These are phyloP conservation scores for Cyberlindnera xishuangbannaensis DNA, from an alignment of 805 yeast genomes.

Conservation along the genomic window DNA sequence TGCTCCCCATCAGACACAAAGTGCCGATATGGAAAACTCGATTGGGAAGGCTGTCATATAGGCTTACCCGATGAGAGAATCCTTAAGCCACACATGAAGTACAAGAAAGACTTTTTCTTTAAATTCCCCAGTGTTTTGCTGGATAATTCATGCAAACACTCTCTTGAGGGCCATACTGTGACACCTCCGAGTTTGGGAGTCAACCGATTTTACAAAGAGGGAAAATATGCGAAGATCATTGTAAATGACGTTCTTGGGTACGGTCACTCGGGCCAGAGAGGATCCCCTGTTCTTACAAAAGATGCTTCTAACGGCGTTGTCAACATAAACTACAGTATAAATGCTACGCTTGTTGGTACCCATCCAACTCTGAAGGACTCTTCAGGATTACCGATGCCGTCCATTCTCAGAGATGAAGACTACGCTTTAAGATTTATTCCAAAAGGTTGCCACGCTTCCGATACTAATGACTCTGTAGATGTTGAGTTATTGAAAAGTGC, in stretches of 20 bases:
- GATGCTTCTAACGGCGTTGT: slow-evolving; percentile 42
- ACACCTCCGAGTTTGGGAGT: slow-evolving; percentile 38
- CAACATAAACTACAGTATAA: slow-evolving; percentile 48
- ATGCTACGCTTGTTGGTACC: slow-evolving; percentile 50
- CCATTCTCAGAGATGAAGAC: slow-evolving; percentile 30
- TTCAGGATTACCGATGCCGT: slow-evolving; percentile 20
- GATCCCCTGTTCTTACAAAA: slow-evolving; percentile 47
- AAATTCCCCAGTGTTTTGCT: slow-evolving; percentile 49
- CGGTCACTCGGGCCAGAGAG: slow-evolving; percentile 45
- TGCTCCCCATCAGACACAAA: slow-evolving; percentile 47
- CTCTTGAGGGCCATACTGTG: slow-evolving; percentile 31
- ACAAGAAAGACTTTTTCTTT: slow-evolving; percentile 55
- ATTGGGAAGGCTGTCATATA: slow-evolving; percentile 41
- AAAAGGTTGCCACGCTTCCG: slow-evolving; percentile 28
- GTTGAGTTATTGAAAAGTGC: slow-evolving; percentile 8
- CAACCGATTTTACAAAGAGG: slow-evolving; percentile 26
- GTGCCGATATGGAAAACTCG: slow-evolving; percentile 34
- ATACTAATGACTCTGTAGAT: slow-evolving; percentile 13
- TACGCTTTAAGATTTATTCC: slow-evolving; percentile 36
- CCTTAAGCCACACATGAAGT: slow-evolving; percentile 41
- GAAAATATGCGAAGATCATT: slow-evolving; percentile 27
- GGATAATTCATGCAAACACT: slow-evolving; percentile 47
- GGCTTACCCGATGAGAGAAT: slow-evolving; percentile 47
- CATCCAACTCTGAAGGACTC: slow-evolving; percentile 8
- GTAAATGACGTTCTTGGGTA: slow-evolving; percentile 35